Percentiles rank a stretch among this genome's conserved stretches.
These are phyloP conservation scores for Suhomyces coccinellae DNA, from an alignment of 1,139 yeast species.

Conservation along the genomic window DNA sequence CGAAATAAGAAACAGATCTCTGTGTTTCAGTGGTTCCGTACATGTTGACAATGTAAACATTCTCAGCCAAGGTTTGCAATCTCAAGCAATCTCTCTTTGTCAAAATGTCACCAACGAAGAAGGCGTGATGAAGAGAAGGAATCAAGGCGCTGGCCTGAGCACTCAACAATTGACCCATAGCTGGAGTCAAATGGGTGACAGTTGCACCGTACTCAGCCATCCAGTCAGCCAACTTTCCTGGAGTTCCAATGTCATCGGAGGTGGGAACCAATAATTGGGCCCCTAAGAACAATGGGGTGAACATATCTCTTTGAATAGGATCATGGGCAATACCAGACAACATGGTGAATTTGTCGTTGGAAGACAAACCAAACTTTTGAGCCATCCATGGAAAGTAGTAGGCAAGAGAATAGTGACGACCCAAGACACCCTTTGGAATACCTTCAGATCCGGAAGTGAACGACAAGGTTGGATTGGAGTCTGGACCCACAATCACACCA, in stretches of 20 bases:
- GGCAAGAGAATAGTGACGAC: conserved; percentile 94
- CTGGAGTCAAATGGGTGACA: conserved; percentile 97
- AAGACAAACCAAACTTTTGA: conserved; percentile 71
- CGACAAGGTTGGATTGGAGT: conserved; percentile 91
- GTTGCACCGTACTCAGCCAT: conserved; percentile 89
- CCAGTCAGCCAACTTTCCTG: conserved; percentile 97
- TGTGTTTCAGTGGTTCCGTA: conserved; percentile 99
- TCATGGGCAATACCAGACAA: conserved; percentile 98
- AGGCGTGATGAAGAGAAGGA: conserved; percentile 88
- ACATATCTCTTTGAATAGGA: conserved; percentile 98
- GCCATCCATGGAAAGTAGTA: conserved; percentile 99
- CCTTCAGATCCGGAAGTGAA: conserved; percentile 99
- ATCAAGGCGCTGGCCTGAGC: conserved; percentile 95
- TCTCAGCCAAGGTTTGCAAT: conserved; percentile 86
- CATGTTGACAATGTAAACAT: conserved; percentile 92
- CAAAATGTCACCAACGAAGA: conserved; percentile 95
- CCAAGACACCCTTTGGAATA: conserved; percentile 96
- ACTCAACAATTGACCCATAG: conserved; percentile 96
- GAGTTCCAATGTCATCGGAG: conserved; percentile 96
- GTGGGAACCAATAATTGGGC: conserved; percentile 93
- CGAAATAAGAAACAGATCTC: conserved; percentile 92
- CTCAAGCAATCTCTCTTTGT: conserved; percentile 96
- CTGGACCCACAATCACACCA: conserved; percentile 97
- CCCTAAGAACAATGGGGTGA: conserved; percentile 94
- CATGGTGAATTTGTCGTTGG: conserved; percentile 91